Percentiles rank a stretch among this genome's conserved stretches.
These are phyloP conservation scores for Jaltomata sinuosa DNA, from an alignment of 257 asterid genomes.

Conservation along the genomic window DNA sequence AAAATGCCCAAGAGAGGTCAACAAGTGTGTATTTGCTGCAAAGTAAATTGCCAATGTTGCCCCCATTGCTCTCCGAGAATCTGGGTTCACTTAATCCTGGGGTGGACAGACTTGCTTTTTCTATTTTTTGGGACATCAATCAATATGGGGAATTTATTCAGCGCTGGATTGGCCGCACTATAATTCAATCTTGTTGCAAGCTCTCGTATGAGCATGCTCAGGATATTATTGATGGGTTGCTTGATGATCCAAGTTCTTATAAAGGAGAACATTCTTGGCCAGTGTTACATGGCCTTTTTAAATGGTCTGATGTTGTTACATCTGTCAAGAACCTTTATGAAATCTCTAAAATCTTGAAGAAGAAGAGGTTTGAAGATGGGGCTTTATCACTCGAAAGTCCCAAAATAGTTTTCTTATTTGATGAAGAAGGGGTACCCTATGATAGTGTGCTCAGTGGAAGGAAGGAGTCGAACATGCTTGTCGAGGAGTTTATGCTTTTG, in stretches of 20 bases:
- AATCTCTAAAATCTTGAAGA: constrained; percentile 43
- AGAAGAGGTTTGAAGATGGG: constrained; percentile 56
- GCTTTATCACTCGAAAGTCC: constrained; percentile 81
- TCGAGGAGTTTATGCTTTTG: constrained; percentile 86
- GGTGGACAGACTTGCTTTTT: constrained; percentile 71
- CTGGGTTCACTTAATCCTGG: constrained; percentile 85
- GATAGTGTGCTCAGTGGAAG: constrained; percentile 38
- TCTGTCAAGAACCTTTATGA: constrained; percentile 54
- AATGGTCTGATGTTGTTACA: constrained; percentile 21
- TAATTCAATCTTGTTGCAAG: constrained; percentile 69
- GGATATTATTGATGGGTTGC: constrained; percentile 44
- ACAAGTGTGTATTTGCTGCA: not conserved
- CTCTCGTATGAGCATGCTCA: constrained; percentile 90
- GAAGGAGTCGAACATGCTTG: constrained; percentile 53
- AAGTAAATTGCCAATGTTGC: constrained; percentile 1
- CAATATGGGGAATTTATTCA: constrained; percentile 54
- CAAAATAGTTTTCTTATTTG: constrained; percentile 51
- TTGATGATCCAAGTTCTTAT: constrained; percentile 22
- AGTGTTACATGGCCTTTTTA: not conserved
- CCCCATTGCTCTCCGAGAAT: constrained; percentile 67
- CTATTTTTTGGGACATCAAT: constrained; percentile 77
- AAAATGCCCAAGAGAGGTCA: constrained; percentile 13
- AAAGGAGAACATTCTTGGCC: not conserved
- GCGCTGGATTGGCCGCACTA: constrained; percentile 80
- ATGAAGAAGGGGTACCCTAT: constrained; percentile 71